Percentiles rank a stretch among this genome's conserved stretches.
Conservation (phyloP, 1,284 basidiomycete species). For the Cerioporus squamosus region DNA sequence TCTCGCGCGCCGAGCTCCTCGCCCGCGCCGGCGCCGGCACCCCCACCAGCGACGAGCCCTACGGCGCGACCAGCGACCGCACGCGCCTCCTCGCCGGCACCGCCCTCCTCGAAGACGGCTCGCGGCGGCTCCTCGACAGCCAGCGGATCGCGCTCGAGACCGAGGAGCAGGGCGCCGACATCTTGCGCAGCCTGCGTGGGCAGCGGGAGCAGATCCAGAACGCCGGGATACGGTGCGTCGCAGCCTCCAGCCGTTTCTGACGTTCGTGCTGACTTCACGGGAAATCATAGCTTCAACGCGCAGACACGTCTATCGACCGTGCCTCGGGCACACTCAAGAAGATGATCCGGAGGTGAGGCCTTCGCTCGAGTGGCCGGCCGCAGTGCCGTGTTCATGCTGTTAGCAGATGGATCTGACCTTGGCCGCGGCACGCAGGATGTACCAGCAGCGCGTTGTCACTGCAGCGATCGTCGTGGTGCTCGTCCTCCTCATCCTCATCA, state of each 20-base stretch:
- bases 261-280: neutral
- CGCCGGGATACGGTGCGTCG: constrained; percentile 79
- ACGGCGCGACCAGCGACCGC: constrained; percentile 67
- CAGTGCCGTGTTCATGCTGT: constrained; percentile 2
- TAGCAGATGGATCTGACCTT: constrained; percentile 42
- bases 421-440: constrained; percentile 59
- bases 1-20: constrained; percentile 65
- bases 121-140: constrained; percentile 85
- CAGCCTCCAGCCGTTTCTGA: neutral
- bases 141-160: constrained; percentile 96
- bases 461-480: constrained; percentile 72
- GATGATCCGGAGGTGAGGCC: constrained; percentile 64
- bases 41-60: constrained; percentile 81
- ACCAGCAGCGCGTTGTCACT: constrained; percentile 78
- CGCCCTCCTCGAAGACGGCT: constrained; percentile 75
- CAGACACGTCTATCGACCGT: constrained; percentile 73
- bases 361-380: neutral
- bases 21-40: constrained; percentile 43
- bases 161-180: constrained; percentile 94
- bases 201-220: constrained; percentile 98
- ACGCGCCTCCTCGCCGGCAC: constrained; percentile 82
- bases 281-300: constrained; percentile 59
- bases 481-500: constrained; percentile 69
- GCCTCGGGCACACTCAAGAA: constrained; percentile 76
- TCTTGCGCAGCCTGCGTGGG: constrained; percentile 81